Conservation (phyloP, 345 rosid genomes). For the Mangifera indica region DNA sequence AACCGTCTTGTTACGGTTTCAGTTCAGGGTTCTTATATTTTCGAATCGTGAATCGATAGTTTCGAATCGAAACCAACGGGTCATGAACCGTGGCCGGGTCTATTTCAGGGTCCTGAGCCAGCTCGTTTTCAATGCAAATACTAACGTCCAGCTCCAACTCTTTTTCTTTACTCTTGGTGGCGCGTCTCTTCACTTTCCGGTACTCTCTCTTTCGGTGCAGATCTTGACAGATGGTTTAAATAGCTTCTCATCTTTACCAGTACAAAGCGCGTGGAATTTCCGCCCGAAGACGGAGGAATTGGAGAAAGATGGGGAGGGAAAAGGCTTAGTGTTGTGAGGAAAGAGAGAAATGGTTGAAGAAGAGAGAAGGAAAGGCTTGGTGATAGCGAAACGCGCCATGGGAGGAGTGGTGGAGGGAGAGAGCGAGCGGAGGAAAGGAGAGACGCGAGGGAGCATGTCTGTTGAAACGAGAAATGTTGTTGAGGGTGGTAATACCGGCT, state of each 20-base stretch:
- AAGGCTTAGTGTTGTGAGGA: conserved; percentile 15
- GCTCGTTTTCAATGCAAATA: conserved; percentile 77
- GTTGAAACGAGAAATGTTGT: no score
- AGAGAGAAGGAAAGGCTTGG: conserved; percentile 12
- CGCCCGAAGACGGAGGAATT: conserved; percentile 27
- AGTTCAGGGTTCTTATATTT: no score
- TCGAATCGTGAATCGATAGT: no score
- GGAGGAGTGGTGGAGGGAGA: conserved; percentile 11
- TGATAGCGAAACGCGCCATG: conserved; percentile 47
- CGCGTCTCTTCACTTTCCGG: conserved; percentile 61
- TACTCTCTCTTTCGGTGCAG: conserved; percentile 59
- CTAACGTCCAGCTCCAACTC: conserved; percentile 73
- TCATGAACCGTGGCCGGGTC: no score
- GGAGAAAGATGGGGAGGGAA: conserved; percentile 17
- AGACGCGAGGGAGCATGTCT: conserved; percentile 46
- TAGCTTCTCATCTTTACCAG: conserved; percentile 26
- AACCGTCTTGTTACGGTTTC: no score
- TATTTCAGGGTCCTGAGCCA: conserved; percentile 89
- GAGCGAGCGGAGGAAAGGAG: conserved; percentile 42
- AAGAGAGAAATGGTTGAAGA: conserved; percentile 15
- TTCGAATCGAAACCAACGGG: no score
- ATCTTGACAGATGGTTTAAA: conserved; percentile 26
- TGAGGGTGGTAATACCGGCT: no score
- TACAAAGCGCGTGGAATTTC: conserved; percentile 39
- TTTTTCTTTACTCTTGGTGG: conserved; percentile 48